phyloP scores from a whole-genome alignment of 192 early-diverging fungal genomes.

The Globomyces pollinis-pini region DNA sequence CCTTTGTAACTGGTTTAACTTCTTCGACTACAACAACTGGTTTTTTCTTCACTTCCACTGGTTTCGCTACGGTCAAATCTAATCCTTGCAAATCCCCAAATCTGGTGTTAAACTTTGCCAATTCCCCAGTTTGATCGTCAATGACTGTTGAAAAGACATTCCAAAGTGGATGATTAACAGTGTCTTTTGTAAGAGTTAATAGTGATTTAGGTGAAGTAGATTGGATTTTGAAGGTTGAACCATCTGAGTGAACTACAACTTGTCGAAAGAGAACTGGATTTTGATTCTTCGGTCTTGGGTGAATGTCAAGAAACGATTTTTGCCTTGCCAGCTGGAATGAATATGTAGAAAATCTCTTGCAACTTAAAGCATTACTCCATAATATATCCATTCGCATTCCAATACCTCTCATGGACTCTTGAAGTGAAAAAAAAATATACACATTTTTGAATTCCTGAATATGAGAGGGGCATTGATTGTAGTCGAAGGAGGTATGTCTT shows the following conservation, averaged over 20 bases:
- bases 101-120: conserved; percentile 73
- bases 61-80: conserved; percentile 16
- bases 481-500: conserved; percentile 61
- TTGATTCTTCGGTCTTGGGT: conserved; percentile 17
- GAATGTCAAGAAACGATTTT: not conserved
- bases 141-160: conserved; percentile 60
- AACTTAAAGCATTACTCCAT: no score
- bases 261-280: conserved; percentile 61
- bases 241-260: conserved; percentile 81
- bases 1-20: no score
- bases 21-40: no score
- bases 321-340: not conserved
- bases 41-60: no score
- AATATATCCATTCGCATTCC: no score
- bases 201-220: conserved; percentile 80
- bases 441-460: not conserved
- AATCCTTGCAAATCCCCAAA: conserved; percentile 61
- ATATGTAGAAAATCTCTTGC: no score
- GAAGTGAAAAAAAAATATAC: not conserved
- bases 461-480: conserved; percentile 80
- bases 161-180: conserved; percentile 90
- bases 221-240: conserved; percentile 72
- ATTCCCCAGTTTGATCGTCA: conserved; percentile 71
- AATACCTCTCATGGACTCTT: not conserved
- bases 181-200: conserved; percentile 82